phyloP scores from a whole-genome alignment of 805 yeast species.

The Myxozyma lipomycoides region DNA sequence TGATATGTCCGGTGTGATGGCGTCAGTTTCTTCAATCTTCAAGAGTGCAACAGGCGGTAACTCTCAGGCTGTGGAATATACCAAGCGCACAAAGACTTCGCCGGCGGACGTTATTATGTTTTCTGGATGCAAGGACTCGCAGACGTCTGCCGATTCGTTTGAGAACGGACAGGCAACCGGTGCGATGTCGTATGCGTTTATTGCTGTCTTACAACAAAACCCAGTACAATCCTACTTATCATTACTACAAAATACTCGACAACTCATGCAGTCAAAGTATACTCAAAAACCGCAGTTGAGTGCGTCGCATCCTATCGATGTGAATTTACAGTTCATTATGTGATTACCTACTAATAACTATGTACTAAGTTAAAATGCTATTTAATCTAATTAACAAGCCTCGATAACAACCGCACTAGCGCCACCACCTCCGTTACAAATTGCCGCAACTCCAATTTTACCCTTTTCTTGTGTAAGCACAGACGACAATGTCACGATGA shows the following conservation, averaged over 20 bases:
- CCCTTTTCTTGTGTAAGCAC: slow-evolving; percentile 82
- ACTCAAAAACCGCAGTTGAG: slow-evolving; percentile 81
- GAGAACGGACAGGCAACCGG: slow-evolving; percentile 73
- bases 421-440: slow-evolving; percentile 99
- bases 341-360: slow-evolving; percentile 32
- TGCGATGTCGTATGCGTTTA: slow-evolving; percentile 79
- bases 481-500: slow-evolving; percentile 78
- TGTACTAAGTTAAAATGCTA: neutral
- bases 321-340: slow-evolving; percentile 49
- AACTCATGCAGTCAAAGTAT: slow-evolving; percentile 58
- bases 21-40: slow-evolving; percentile 40
- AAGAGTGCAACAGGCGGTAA: slow-evolving; percentile 39
- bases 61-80: slow-evolving; percentile 40
- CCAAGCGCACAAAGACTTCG: slow-evolving; percentile 56
- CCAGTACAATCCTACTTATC: slow-evolving; percentile 67
- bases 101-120: slow-evolving; percentile 73
- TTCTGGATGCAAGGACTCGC: slow-evolving; percentile 80
- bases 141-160: slow-evolving; percentile 77
- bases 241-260: slow-evolving; percentile 66
- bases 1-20: slow-evolving; percentile 48
- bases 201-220: slow-evolving; percentile 55
- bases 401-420: slow-evolving; percentile 82
- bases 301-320: slow-evolving; percentile 76
- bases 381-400: slow-evolving; percentile 7
- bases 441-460: slow-evolving; percentile 88